phyloP scores from a whole-genome alignment of 164 flowering plant genomes.

The Santalum album region DNA sequence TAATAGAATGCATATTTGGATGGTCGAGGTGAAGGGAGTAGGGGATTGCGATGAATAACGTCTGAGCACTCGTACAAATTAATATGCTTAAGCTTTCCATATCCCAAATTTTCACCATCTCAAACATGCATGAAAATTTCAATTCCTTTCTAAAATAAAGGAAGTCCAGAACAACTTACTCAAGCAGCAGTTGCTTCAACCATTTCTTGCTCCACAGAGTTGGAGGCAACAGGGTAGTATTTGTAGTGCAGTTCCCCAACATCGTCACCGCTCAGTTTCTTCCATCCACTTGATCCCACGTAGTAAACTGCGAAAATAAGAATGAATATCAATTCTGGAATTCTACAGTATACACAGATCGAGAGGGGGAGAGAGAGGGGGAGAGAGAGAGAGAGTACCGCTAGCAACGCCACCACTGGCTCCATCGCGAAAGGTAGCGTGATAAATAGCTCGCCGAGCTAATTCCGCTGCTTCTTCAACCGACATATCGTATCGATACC shows the following conservation, averaged over 20 bases:
- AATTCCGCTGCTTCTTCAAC: constrained; percentile 86
- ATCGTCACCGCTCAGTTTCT: constrained; percentile 90
- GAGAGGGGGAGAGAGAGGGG: not conserved
- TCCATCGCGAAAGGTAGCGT: constrained; percentile 21
- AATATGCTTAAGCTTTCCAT: too few species aligned
- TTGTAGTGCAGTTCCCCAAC: constrained; percentile 85
- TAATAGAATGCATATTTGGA: too few species aligned
- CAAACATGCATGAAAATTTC: too few species aligned
- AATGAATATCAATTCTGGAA: too few species aligned
- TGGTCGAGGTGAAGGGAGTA: too few species aligned
- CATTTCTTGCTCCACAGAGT: constrained; percentile 65
- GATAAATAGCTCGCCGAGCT: constrained; percentile 80
- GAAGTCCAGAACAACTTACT: not conserved
- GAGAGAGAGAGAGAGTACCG: constrained; percentile 34
- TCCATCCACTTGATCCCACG: constrained; percentile 74
- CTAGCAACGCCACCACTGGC: constrained; percentile 99
- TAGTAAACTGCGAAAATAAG: constrained; percentile 42
- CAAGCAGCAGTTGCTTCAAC: constrained; percentile 45
- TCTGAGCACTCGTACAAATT: too few species aligned
- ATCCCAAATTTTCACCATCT: too few species aligned
- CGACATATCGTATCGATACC: constrained; percentile 64
- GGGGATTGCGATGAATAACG: too few species aligned
- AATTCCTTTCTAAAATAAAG: not conserved
- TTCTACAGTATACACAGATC: too few species aligned
- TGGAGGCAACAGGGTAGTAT: constrained; percentile 56